Base-by-base conservation (phyloP, 2,329 filamentous ascomycete species). In the Colletotrichum theobromicola region DNA sequence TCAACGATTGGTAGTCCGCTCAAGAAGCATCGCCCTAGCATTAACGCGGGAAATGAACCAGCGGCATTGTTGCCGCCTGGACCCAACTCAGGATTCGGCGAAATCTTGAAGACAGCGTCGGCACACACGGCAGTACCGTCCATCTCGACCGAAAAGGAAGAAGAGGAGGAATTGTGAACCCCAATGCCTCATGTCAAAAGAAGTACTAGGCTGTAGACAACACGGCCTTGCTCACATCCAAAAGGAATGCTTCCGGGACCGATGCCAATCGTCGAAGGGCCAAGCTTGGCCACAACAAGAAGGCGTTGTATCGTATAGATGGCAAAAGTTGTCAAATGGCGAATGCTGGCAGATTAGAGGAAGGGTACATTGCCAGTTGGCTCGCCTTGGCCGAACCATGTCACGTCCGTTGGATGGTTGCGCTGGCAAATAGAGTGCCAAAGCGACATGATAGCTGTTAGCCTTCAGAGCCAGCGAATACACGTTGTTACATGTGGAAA, bases 1-100 rank as follows among this genome's bases (percentile, higher is more conserved):
- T 66, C 74, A 8, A 66, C 67, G 10, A 69, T 77, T 42, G 76
- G 76, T 21, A 77, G 76, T 61, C 76, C 76, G 16, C 13, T 77
- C 57, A 77, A 77, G 64, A 77, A 76, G 24, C 67, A 76, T 26
- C 67, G 76, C 18, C 74, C 76, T 18, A 76, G 76, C 18, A 71
- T 75, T 28, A 63, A 28, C 53, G 42, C 46, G 24, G 74, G 64
- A 15, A 72, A 70, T 10, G 62, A 67, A n/a, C 50, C 62, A 13
- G 34, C 9, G 9, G 10, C 30, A 21, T n/a, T 37, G 24, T 15
- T 53, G 15, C 21, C 42, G 18, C 55, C 10, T 30, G 50, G 53
- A 18, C 30, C 53, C 12, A 67, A 37, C 32, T 12, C 30, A 21
- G 55, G 37, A 37, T 61, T 67, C 15, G 37, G 35, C n/a, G 63